Base-by-base conservation (phyloP, 164 flowering plant species). In the Vitis riparia region DNA sequence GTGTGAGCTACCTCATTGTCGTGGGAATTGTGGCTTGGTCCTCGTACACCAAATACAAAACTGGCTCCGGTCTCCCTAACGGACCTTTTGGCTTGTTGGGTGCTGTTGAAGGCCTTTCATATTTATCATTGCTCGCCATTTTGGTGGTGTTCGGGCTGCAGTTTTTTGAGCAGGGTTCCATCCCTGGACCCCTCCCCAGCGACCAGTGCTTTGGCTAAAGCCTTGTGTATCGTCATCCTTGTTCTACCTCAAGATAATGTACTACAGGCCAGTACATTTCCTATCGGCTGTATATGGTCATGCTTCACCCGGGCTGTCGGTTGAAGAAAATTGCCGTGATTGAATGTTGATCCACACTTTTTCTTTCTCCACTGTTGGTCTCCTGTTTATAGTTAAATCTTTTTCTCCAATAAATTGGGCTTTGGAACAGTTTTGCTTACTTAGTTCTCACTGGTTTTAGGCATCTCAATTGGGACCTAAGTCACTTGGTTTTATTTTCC, bases 81-180 rank as follows among this genome's bases (percentile, higher is more conserved):
- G 99, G 99, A 4, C 99, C 99, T 8, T 91, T 81, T 53, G 98
- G 96, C 2, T 67, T 95, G 65, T 64, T 92, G 77, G 99, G 98
- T 5, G 99, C 99, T 6, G 97, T 92, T 1, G 98, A 92, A 77
- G 99, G 99, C 10, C 53, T 92, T 17, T 91, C 99, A 0, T 92
- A 89, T 73, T 76, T 94, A 72, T 56, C 88, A 0, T 71, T 92
- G 79, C 81, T 91, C 0, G 89, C 89, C 69, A 87, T 92, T 69
- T 2, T 89, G 55, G 79, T 85, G 6, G 97, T 94, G 32, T 94
- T 94, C 66, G 99, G 94, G 10, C 50, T 92, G 65, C 94, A 93
- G 73, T 91, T 86, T 62, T 14, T 82, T 14, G 71, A 91, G 17
- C 77, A 82, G 62, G 98, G 98, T 3, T 94, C 73, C 65, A 76